Conservation (phyloP, 352 stramenopile species). For the Pythium phragmitis region DNA sequence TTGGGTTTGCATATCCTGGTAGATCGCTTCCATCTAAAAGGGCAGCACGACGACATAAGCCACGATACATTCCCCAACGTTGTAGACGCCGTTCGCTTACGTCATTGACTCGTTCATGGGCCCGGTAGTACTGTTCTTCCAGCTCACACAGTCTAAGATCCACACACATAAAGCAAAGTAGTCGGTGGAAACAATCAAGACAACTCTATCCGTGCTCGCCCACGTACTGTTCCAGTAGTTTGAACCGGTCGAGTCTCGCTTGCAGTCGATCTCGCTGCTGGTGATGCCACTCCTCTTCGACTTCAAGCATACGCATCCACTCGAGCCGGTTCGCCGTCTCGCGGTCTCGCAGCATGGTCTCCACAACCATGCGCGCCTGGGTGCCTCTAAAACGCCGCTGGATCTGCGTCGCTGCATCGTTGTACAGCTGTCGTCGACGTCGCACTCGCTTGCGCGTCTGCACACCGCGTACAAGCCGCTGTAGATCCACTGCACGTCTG, state of each 20-base stretch:
- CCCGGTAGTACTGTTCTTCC: constrained; percentile 61
- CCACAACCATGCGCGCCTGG: constrained; percentile 36
- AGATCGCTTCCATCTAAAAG: constrained; percentile 72
- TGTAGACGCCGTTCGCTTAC: constrained; percentile 28
- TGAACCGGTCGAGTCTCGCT: constrained; percentile 49
- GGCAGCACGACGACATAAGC: neutral
- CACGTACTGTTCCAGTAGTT: constrained; percentile 51
- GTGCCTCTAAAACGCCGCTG: constrained; percentile 72
- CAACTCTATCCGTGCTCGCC: no score
- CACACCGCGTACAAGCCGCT: constrained; percentile 52
- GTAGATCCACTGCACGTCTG: constrained; percentile 43
- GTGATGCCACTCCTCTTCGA: constrained; percentile 67
- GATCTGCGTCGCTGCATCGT: constrained; percentile 45
- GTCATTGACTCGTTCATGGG: constrained; percentile 63
- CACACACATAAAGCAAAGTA: neutral
- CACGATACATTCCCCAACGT: neutral
- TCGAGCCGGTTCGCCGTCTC: constrained; percentile 66
- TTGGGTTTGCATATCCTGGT: constrained; percentile 80
- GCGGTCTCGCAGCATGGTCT: constrained; percentile 45
- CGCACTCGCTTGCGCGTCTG: constrained; percentile 42
- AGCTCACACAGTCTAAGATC: constrained; percentile 50
- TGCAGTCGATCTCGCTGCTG: constrained; percentile 58
- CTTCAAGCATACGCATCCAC: constrained; percentile 68
- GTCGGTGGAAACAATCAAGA: neutral
- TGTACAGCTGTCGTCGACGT: constrained; percentile 13